Percentiles rank a stretch among this genome's conserved stretches.
Conservation (phyloP, 768 basidiomycete species). For the Boletus coccyginus region DNA sequence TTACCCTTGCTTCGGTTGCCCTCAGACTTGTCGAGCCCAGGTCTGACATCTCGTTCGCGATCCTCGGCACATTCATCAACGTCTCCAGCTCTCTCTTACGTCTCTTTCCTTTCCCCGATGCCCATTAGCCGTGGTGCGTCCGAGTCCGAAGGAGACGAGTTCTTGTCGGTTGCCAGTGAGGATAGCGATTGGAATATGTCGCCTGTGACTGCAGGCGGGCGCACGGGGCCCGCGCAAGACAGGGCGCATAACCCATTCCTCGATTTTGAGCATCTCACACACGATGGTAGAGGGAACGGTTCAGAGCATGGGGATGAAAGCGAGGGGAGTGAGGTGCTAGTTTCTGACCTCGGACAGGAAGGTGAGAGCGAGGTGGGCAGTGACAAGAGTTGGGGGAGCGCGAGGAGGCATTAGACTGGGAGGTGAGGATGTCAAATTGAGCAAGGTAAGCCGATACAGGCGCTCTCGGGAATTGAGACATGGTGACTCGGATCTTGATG, state of each 20-base stretch:
- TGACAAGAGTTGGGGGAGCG: conserved; percentile 28
- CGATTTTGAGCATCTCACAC: conserved; percentile 17
- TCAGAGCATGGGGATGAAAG: conserved; percentile 10
- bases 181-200: conserved; percentile 14
- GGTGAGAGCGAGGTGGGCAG: conserved; percentile 21
- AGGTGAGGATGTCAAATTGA: neutral
- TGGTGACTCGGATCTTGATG: neutral
- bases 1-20: conserved; percentile 17
- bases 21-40: neutral
- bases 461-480: neutral
- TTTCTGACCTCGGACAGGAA: conserved; percentile 9
- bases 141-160: conserved; percentile 25
- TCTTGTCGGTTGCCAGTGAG: conserved; percentile 22
- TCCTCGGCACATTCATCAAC: conserved; percentile 1
- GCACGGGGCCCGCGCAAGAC: neutral
- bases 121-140: conserved; percentile 16
- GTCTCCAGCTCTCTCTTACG: conserved; percentile 21
- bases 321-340: conserved; percentile 20
- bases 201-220: neutral
- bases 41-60: conserved; percentile 1
- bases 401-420: conserved; percentile 10
- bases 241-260: conserved; percentile 22
- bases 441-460: neutral
- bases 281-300: neutral
- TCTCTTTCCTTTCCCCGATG: conserved; percentile 26